phyloP scores from a whole-genome alignment of 306 rosid species.

The Castanopsis chinensis region DNA sequence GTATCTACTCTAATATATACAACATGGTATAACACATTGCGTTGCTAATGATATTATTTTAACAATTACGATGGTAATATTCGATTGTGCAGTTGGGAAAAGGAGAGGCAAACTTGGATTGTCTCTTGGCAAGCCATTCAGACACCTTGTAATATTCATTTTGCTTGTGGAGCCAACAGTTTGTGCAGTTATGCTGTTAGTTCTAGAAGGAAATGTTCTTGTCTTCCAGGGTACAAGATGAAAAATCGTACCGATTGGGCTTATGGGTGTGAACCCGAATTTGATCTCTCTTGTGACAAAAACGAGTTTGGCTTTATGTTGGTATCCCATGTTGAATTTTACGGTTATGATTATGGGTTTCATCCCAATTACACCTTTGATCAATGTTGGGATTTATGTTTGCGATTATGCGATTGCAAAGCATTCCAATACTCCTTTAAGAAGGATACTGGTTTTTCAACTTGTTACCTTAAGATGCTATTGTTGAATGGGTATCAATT shows the following conservation, averaged over 20 bases:
- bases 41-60: too few relatives aligned
- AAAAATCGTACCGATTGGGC: slow-evolving; percentile 15
- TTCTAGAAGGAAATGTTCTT: slow-evolving; percentile 14
- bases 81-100: not conserved
- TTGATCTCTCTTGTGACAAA: slow-evolving; percentile 1
- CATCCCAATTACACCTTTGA: slow-evolving; percentile 6
- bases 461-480: slow-evolving; percentile 22
- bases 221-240: slow-evolving; percentile 15
- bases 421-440: slow-evolving; percentile 20
- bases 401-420: slow-evolving; percentile 12
- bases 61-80: not conserved
- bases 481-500: slow-evolving; percentile 30
- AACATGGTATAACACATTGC: too few relatives aligned
- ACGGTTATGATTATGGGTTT: slow-evolving; percentile 23
- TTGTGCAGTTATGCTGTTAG: slow-evolving; percentile 5
- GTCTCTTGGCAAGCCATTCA: not conserved
- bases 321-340: slow-evolving; percentile 7
- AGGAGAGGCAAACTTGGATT: not conserved
- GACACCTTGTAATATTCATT: not conserved
- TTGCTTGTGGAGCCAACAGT: slow-evolving; percentile 14
- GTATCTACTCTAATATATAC: too few relatives aligned
- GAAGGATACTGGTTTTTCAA: not conserved
- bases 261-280: slow-evolving; percentile 19
- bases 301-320: slow-evolving; percentile 8
- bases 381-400: slow-evolving; percentile 25